phyloP scores from a whole-genome alignment of 768 basidiomycete genomes.

The Podaxis sp. region DNA sequence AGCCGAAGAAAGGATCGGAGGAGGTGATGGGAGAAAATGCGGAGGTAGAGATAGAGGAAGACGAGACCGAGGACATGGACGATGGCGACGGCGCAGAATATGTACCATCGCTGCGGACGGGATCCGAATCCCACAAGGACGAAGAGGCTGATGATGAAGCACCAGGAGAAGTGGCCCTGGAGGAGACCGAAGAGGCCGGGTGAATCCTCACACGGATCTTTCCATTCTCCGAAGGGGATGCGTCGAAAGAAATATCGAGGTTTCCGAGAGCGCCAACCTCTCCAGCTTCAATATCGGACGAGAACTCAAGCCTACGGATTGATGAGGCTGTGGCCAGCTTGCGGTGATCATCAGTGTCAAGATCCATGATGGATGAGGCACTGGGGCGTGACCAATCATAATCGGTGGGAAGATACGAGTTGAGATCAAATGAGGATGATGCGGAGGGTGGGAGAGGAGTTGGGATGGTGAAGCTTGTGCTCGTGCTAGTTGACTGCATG shows the following conservation, averaged over 20 bases:
- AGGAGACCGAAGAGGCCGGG: slow-evolving; percentile 49
- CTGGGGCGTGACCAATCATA: slow-evolving; percentile 53
- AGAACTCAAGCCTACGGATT: slow-evolving; percentile 56
- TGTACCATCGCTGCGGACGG: slow-evolving; percentile 13
- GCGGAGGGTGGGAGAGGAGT: slow-evolving; percentile 42
- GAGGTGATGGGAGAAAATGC: slow-evolving; percentile 7
- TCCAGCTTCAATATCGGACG: slow-evolving; percentile 46
- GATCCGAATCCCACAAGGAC: slow-evolving; percentile 20
- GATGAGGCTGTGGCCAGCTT: slow-evolving; percentile 31
- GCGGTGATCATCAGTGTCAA: slow-evolving; percentile 31
- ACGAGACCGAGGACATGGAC: slow-evolving; percentile 39
- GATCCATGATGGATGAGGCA: slow-evolving; percentile 25
- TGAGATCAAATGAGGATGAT: slow-evolving; percentile 46
- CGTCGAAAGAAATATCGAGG: slow-evolving; percentile 74
- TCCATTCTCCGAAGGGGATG: slow-evolving; percentile 61
- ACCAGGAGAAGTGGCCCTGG: slow-evolving; percentile 36
- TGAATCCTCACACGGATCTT: slow-evolving; percentile 76
- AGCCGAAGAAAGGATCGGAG: slow-evolving; percentile 60
- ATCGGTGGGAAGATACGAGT: slow-evolving; percentile 47
- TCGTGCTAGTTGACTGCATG: slow-evolving; percentile 49
- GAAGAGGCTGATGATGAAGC: slow-evolving; percentile 20
- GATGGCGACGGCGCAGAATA: slow-evolving; percentile 21
- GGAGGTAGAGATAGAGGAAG: slow-evolving; percentile 28
- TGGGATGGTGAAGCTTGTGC: slow-evolving; percentile 58
- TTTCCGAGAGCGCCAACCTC: slow-evolving; percentile 50